Conservation (phyloP, 2,329 filamentous ascomycete species). For the Clonostachys sp. region DNA sequence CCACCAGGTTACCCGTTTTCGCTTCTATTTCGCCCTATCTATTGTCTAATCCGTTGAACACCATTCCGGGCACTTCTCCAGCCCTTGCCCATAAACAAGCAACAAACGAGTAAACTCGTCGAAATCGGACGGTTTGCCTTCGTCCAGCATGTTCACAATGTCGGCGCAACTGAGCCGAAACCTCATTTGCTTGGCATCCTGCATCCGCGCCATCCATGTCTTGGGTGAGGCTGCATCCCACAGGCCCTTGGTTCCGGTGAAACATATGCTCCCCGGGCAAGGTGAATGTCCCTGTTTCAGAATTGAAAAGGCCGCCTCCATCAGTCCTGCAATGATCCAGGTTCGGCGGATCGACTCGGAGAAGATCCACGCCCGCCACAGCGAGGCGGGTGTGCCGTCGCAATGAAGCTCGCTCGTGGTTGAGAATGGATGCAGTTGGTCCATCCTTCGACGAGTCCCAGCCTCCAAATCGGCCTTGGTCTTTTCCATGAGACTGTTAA, state of each 20-base stretch:
- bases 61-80: too few species aligned
- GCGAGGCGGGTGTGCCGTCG: slow-evolving; percentile 1
- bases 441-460: not conserved
- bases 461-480: not conserved
- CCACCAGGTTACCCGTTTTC: too few species aligned
- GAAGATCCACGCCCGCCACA: slow-evolving; percentile 13
- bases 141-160: not conserved
- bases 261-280: slow-evolving; percentile 12
- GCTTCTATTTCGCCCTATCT: too few species aligned
- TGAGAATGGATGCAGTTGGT: not conserved
- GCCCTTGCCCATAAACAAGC: not conserved
- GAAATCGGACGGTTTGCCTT: not conserved
- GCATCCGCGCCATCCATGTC: slow-evolving; percentile 2
- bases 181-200: not conserved
- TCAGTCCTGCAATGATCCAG: slow-evolving; percentile 9
- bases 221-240: slow-evolving; percentile 10
- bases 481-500: not conserved
- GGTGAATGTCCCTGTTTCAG: slow-evolving; percentile 6
- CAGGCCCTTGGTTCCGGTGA: slow-evolving; percentile 9
- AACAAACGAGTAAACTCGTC: not conserved
- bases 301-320: slow-evolving; percentile 4
- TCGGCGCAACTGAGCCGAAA: not conserved
- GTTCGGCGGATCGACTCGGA: slow-evolving; percentile 14
- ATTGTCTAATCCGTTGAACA: too few species aligned
- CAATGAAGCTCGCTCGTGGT: not conserved